Base-by-base conservation (phyloP, 2,329 filamentous ascomycete genomes). In the Zarea fungicola region DNA sequence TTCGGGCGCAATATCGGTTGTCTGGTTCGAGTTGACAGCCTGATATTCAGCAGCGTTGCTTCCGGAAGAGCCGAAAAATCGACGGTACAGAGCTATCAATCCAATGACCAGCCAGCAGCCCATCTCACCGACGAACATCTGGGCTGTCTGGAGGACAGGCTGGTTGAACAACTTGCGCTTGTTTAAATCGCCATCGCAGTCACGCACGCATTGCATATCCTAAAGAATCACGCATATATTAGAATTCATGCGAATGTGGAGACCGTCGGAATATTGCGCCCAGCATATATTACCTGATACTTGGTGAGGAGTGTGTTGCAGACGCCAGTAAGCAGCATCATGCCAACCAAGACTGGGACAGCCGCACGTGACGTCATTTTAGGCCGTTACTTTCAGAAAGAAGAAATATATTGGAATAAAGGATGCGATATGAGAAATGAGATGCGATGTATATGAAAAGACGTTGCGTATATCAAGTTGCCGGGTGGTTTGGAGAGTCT, bases 241-340 rank as follows among this genome's bases (percentile, higher is more conserved):
- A 47, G 21, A 21, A 34, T 26, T 41, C 42, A 21, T 10, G 31
- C 39, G 42, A 41, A 44, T 22, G 31, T 53, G 35, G 37, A 64
- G 73, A n/a, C n/a, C n/a, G n/a, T n/a, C n/a, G n/a, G 11, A 8
- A 11, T 7, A 16, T 28, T 22, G 32, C 10, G 16, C 9, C 16
- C 28, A 35, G 42, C 42, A n/a, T 2, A 37, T 26, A n/a, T 53
- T 68, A 91, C 90, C 74, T 97, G 92, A 63, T 91, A 96, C 65
- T 99, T 99, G 58, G 92, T 96, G 61, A 99, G 77, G 53, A 99
- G 81, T 2, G 93, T 99, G 67, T 99, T 99, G 77, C 90, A 96
- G 54, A 95, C 90, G 54, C 92, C 92, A 21, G 92, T 96, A 64
- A 96, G 72, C 63, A 97, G 77, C 92, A 97, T 97, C 89, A 96